Evolutionary conservation across 2,329 filamentous ascomycete genomes (phyloP), one percentile per base, ranked within the genome.

Genomic region (Colletotrichum lentis): DNA sequence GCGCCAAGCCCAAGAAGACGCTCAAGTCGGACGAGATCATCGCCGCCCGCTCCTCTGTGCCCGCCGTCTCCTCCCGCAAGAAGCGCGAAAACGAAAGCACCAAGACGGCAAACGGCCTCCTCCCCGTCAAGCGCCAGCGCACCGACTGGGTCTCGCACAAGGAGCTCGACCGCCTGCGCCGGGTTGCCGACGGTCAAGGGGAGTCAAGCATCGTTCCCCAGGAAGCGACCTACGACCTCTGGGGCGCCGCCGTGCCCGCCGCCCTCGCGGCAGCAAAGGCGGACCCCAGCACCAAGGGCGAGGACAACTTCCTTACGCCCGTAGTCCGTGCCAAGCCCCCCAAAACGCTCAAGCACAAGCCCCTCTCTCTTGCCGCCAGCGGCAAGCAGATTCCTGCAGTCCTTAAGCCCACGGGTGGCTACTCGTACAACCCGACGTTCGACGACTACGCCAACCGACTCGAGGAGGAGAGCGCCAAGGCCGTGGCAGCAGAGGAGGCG

Each of bases 21-120:
- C 87, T 99, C 72, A 97, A 93, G 80, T 90, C 90, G 71, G 95
- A 99, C 77, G 92, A 98, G 76, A 98, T 99, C 71, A 89, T 99
- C 73, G 90, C 91, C 37, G 86, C 90, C 74, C 90, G 96, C 70
- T 97, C 94, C 43, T 90, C 89, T 14, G 86, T 98, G 10, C 91
- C 93, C 4, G 90, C 92, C 14, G 87, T 99, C 7, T 86, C 91
- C 27, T 85, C 87, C 71, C 89, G 91, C 73, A 99, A 98, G 82
- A 90, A 95, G 58, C 67, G 63, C 46, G 57, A 58, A n/a, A 49
- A 52, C 53, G 56, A 65, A 31, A 76, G 88, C 10, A 87, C 86
- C 64, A 91, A 88, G 74, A 88, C 91, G 11, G 89, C 88, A 20
- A 89, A 96, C 75, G 91, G 93, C 47, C 82, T 95, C 41, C 80